Conservation (phyloP, 2,329 filamentous ascomycete species). For the Grosmannia serpens region DNA sequence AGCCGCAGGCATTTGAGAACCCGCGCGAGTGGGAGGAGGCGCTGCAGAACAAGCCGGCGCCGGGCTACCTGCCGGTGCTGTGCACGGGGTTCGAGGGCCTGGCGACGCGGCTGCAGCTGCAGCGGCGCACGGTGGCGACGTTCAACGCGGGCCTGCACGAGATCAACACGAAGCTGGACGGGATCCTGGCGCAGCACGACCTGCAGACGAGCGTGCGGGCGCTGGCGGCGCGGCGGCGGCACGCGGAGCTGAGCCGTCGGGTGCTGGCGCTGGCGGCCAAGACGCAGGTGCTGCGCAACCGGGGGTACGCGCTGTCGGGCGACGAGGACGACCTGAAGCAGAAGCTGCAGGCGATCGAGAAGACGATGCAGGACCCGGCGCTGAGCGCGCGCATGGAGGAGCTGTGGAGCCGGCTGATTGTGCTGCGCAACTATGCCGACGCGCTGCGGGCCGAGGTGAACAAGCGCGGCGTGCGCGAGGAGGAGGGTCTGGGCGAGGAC, state of each 20-base stretch:
- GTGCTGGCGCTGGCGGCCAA: constrained; percentile 66
- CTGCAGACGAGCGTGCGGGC: constrained; percentile 64
- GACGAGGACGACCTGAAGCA: constrained; percentile 69
- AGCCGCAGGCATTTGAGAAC: constrained; percentile 58
- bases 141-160: constrained; percentile 66
- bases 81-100: constrained; percentile 63
- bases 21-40: constrained; percentile 76
- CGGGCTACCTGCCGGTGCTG: constrained; percentile 66
- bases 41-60: constrained; percentile 64
- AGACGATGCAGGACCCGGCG: constrained; percentile 60
- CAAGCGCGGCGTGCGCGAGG: constrained; percentile 46
- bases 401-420: constrained; percentile 72
- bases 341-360: constrained; percentile 58
- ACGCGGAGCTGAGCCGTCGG: constrained; percentile 60
- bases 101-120: constrained; percentile 59
- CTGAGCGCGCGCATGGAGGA: constrained; percentile 69
- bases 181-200: constrained; percentile 66
- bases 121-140: constrained; percentile 56
- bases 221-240: constrained; percentile 59
- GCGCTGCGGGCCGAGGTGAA: constrained; percentile 64
- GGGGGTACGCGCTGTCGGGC: constrained; percentile 68
- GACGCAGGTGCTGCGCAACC: constrained; percentile 69
- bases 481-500: constrained; percentile 54
- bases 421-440: constrained; percentile 60
- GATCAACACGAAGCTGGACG: constrained; percentile 63